Conservation (phyloP, 805 yeast genomes). For the Ogataea methanolica region DNA sequence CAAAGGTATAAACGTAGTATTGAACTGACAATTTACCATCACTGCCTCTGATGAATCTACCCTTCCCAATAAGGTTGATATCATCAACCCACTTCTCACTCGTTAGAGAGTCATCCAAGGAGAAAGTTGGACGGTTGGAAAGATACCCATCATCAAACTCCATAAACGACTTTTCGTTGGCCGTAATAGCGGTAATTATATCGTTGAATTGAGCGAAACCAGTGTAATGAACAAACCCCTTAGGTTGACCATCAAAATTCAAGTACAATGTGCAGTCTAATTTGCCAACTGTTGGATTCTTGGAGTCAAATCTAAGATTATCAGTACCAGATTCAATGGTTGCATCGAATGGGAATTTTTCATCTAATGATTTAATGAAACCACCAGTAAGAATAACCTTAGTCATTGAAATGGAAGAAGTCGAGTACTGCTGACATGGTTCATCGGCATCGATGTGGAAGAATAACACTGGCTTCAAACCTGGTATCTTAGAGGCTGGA, state of each 20-base stretch:
- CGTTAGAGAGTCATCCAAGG: constrained; percentile 37
- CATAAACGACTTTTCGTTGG: constrained; percentile 27
- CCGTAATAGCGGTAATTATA: constrained; percentile 32
- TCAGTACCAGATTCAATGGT: constrained; percentile 40
- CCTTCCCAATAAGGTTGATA: constrained; percentile 52
- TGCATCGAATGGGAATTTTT: constrained; percentile 35
- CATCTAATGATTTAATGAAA: constrained; percentile 33
- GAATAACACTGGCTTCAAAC: constrained; percentile 34
- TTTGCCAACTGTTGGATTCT: constrained; percentile 24
- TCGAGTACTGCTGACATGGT: constrained; percentile 26
- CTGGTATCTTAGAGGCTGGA: constrained; percentile 8
- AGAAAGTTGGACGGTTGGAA: constrained; percentile 42
- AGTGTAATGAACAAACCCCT: constrained; percentile 41
- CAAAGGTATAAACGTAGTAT: constrained; percentile 43
- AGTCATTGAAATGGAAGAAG: constrained; percentile 23
- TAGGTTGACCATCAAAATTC: constrained; percentile 21
- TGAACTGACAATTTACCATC: constrained; percentile 47
- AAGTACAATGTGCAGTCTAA: constrained; percentile 50
- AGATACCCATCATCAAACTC: constrained; percentile 45
- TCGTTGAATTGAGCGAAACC: constrained; percentile 44
- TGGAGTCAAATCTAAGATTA: constrained; percentile 35
- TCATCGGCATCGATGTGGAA: constrained; percentile 33
- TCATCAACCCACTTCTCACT: constrained; percentile 47
- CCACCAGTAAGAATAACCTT: constrained; percentile 33
- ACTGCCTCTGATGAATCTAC: constrained; percentile 49